Evolutionary conservation across 345 rosid genomes (phyloP).

Genomic region (Bruguiera gymnorhiza): DNA sequence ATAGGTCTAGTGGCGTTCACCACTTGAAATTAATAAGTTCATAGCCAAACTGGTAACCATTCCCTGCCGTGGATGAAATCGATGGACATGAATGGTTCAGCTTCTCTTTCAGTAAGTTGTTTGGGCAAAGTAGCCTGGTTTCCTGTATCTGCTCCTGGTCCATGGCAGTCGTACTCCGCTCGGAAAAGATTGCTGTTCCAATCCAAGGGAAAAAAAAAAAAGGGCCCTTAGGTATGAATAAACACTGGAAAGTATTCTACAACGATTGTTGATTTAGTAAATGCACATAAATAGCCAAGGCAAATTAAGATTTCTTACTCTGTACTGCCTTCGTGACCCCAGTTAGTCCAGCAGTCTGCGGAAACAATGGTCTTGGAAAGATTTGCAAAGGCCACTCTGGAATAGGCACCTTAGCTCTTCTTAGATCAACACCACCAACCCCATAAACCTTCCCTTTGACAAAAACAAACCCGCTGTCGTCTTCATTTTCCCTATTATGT

Average conservation of each 20-base stretch:
- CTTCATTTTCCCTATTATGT: constrained; percentile 51
- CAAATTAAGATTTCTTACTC: constrained; percentile 39
- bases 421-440: constrained; percentile 51
- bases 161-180: constrained; percentile 61
- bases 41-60: constrained; percentile 69
- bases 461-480: constrained; percentile 70
- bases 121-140: constrained; percentile 55
- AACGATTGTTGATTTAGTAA: background rate
- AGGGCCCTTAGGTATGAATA: background rate
- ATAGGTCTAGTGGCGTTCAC: background rate
- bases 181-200: constrained; percentile 50
- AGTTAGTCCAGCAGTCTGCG: constrained; percentile 66
- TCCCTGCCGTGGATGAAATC: constrained; percentile 64
- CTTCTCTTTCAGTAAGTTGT: constrained; percentile 63
- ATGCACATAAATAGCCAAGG: background rate
- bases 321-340: constrained; percentile 63
- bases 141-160: constrained; percentile 61
- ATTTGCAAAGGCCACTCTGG: constrained; percentile 62
- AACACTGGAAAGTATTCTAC: too few relatives aligned
- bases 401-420: constrained; percentile 77
- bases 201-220: background rate
- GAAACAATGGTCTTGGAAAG: constrained; percentile 69
- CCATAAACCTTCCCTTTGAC: constrained; percentile 70
- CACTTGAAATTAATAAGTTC: background rate
- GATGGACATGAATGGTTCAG: constrained; percentile 46